Percentiles rank a stretch among this genome's conserved stretches.
Conservation (phyloP, 176 grass and related monocot genomes). For the Rhipidocladum racemiflorum region DNA sequence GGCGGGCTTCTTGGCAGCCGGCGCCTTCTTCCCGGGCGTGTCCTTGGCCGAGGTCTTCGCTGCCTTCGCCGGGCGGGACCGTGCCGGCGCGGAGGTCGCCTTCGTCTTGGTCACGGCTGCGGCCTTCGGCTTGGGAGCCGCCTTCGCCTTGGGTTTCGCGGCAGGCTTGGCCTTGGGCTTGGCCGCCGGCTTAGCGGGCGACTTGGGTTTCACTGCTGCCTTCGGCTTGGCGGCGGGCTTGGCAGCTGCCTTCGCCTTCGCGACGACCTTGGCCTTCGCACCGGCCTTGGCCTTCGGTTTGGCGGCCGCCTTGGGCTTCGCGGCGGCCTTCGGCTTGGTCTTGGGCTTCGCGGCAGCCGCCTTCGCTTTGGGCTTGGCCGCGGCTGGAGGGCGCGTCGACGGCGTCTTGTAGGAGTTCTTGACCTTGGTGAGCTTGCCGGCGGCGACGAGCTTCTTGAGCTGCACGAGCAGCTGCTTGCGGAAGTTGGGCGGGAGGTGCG, state of each 20-base stretch:
- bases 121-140: not conserved
- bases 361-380: slow-evolving; percentile 29
- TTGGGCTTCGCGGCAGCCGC: not conserved
- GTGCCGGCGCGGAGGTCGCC: not conserved
- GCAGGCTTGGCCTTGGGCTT: slow-evolving; percentile 14
- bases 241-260: not conserved
- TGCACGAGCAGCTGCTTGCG: slow-evolving; percentile 53
- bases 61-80: slow-evolving; percentile 33
- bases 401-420: slow-evolving; percentile 68
- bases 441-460: slow-evolving; percentile 59
- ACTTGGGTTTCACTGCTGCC: not conserved
- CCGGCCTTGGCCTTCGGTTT: slow-evolving; percentile 1
- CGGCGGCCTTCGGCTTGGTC: not conserved
- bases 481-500: slow-evolving; percentile 49
- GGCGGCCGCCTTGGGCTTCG: not conserved
- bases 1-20: slow-evolving; percentile 30
- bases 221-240: slow-evolving; percentile 5
- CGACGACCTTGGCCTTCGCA: not conserved
- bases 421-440: slow-evolving; percentile 69
- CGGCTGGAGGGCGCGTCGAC: not conserved
- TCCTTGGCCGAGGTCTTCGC: slow-evolving; percentile 54
- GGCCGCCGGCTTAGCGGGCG: not conserved
- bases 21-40: slow-evolving; percentile 37
- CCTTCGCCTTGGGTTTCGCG: not conserved
- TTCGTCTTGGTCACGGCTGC: slow-evolving; percentile 33